phyloP scores from a whole-genome alignment of 805 yeast species.

The Metschnikowia similis region DNA sequence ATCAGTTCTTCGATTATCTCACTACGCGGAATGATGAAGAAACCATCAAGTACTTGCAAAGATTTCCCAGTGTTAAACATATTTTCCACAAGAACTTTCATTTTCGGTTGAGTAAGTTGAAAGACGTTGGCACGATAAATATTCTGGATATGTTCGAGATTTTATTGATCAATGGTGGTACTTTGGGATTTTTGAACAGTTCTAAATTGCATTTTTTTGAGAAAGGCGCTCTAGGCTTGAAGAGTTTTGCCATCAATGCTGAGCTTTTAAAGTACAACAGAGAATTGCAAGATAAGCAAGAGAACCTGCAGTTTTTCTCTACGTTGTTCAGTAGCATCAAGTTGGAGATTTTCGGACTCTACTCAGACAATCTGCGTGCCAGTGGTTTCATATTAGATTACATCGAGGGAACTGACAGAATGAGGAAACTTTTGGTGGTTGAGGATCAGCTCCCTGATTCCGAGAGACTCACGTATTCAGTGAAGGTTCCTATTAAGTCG shows the following conservation, averaged over 20 bases:
- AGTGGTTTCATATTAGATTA: conserved; percentile 55
- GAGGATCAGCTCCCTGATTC: conserved; percentile 46
- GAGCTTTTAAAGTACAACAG: conserved; percentile 51
- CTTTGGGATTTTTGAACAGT: conserved; percentile 28
- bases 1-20: conserved; percentile 29
- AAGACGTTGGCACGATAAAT: conserved; percentile 11
- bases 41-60: conserved; percentile 23
- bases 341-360: conserved; percentile 36
- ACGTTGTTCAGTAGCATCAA: conserved; percentile 46
- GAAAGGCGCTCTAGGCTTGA: conserved; percentile 33
- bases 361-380: conserved; percentile 11
- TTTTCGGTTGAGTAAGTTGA: conserved; percentile 18
- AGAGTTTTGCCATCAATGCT: conserved; percentile 31
- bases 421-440: conserved; percentile 57
- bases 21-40: conserved; percentile 37
- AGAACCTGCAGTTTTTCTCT: conserved; percentile 48
- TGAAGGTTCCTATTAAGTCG: conserved; percentile 35
- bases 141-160: conserved; percentile 30
- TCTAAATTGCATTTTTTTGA: conserved; percentile 31
- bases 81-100: conserved; percentile 25
- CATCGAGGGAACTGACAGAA: conserved; percentile 66
- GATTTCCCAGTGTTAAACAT: conserved; percentile 26
- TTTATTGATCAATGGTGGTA: conserved; percentile 35
- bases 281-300: conserved; percentile 61
- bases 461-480: conserved; percentile 39